A percentile compares a stretch with the other conserved stretches of the same genome.
phyloP scores from a whole-genome alignment of 108 stramenopile species.

The Chaetoceros muelleri region DNA sequence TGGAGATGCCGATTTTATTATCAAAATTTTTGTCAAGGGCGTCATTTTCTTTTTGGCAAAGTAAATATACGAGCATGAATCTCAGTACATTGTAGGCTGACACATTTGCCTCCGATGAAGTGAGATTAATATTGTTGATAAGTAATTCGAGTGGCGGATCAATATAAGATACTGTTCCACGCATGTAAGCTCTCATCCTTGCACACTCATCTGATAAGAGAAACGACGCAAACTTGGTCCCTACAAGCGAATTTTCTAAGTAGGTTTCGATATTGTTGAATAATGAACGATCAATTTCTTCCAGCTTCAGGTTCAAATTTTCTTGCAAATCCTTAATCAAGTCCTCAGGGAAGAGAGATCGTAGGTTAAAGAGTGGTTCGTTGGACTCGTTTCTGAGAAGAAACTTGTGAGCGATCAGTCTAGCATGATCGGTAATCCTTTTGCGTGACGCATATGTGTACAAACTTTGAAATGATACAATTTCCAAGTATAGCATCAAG shows the following conservation, averaged over 20 bases:
- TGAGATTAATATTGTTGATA: slow-evolving; percentile 22
- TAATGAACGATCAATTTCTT: slow-evolving; percentile 20
- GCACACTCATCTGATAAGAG: slow-evolving; percentile 59
- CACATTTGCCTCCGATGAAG: slow-evolving; percentile 2
- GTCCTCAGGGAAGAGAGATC: slow-evolving; percentile 35
- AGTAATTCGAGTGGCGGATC: slow-evolving; percentile 19
- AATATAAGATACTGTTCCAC: slow-evolving; percentile 50
- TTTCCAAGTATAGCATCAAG: slow-evolving; percentile 63
- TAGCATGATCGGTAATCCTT: slow-evolving; percentile 27
- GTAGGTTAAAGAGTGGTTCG: slow-evolving; percentile 49
- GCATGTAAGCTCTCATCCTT: slow-evolving; percentile 74
- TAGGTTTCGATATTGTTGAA: slow-evolving; percentile 46
- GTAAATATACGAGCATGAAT: slow-evolving; percentile 45
- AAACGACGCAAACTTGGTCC: slow-evolving; percentile 49
- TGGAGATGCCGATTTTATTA: slow-evolving; percentile 40
- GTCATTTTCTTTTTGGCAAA: slow-evolving; percentile 46
- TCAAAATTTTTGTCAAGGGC: slow-evolving; percentile 12
- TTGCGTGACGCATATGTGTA: slow-evolving; percentile 24
- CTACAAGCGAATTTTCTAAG: slow-evolving; percentile 41
- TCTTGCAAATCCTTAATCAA: slow-evolving; percentile 34
- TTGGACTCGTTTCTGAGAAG: slow-evolving; percentile 28
- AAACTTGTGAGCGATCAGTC: slow-evolving; percentile 39
- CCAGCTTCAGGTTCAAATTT: slow-evolving; percentile 30
- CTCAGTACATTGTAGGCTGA: slow-evolving; percentile 36
- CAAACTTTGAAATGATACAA: slow-evolving; percentile 44